Conservation (phyloP, 176 grass and related monocot species). For the Olyra latifolia region DNA sequence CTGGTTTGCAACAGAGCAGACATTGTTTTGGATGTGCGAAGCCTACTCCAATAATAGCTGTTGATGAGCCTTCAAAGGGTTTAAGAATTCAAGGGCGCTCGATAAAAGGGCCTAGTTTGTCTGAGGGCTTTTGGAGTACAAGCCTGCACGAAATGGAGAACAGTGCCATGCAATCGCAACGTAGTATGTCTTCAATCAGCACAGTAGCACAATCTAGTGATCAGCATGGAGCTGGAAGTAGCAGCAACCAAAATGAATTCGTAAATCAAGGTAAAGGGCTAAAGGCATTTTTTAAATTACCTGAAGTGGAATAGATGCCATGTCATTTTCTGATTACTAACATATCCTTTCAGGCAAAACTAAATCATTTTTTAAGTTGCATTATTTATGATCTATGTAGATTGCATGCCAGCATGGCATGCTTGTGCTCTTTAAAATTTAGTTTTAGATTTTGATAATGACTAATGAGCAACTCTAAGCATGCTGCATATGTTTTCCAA, state of each 20-base stretch:
- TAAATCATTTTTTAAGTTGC: background rate
- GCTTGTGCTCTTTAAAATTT: background rate
- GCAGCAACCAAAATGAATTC: slow-evolving; percentile 68
- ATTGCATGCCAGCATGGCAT: slow-evolving; percentile 1
- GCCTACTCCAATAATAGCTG: slow-evolving; percentile 78
- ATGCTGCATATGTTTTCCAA: background rate
- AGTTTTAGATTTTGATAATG: background rate
- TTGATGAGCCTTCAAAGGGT: slow-evolving; percentile 92
- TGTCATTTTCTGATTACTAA: background rate
- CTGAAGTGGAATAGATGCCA: background rate
- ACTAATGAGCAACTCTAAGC: background rate
- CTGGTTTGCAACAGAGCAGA: slow-evolving; percentile 98
- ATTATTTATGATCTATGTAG: background rate
- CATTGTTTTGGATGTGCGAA: slow-evolving; percentile 91
- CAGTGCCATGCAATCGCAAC: slow-evolving; percentile 70
- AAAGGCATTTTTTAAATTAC: background rate
- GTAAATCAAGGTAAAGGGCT: slow-evolving; percentile 91
- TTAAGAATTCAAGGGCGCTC: slow-evolving; percentile 83
- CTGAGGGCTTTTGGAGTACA: slow-evolving; percentile 94
- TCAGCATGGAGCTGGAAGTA: slow-evolving; percentile 67
- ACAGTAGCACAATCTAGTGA: slow-evolving; percentile 55
- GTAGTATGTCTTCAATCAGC: slow-evolving; percentile 93
- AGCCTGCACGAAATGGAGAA: slow-evolving; percentile 84
- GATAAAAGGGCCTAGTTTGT: slow-evolving; percentile 53
- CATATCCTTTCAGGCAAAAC: background rate